Evolutionary conservation across 164 flowering plant species (phyloP), one percentile per base, ranked within the genome.

Genomic region (grape (Vitis vinifera)): DNA sequence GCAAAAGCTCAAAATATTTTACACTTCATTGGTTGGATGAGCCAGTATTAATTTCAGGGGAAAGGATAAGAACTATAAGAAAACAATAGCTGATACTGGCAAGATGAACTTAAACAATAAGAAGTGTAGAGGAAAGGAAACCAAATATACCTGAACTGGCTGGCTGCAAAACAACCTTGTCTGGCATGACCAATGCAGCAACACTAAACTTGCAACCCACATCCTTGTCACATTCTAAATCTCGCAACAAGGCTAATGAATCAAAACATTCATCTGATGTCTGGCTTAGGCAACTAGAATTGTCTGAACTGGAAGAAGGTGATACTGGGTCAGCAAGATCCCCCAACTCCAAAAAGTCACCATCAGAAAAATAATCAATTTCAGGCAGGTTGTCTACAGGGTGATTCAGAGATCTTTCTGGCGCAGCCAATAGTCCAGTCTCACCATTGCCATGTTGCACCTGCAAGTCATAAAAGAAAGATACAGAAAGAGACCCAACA

Each of bases 261-360:
- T 84, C 87, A 55, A 86, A 88, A 55, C 3, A 66, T 56, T 84
- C 88, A 65, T 83, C 89, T 1, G 86, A 84, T 70, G 82, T 74
- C 71, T 77, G 60, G 47, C 85, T 73, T 66, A 71, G 10, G 64
- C 79, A 68, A 65, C 84, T 79, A 3, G 88, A 86, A 72, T 80
- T 84, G 23, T 72, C 86, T 10, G 88, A 84, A 70, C 84, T 84
- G 27, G 86, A 84, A 56, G 84, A 79, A 57, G 74, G 60, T 0
- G 86, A 82, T 66, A 59, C 75, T 23, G 79, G 82, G 48, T 63
- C 60, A 60, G 8, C 71, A 16, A 88, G 83, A 75, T 88, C 92
- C 15, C 37, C 15, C 76, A 84, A 61, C 72, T 88, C 91, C 71
- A 88, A 67, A 79, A 9, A 86, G 71, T 86, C 87, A 8, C 68